phyloP scores from a whole-genome alignment of 2,329 filamentous ascomycete genomes.

The Trichoderma sp. region DNA sequence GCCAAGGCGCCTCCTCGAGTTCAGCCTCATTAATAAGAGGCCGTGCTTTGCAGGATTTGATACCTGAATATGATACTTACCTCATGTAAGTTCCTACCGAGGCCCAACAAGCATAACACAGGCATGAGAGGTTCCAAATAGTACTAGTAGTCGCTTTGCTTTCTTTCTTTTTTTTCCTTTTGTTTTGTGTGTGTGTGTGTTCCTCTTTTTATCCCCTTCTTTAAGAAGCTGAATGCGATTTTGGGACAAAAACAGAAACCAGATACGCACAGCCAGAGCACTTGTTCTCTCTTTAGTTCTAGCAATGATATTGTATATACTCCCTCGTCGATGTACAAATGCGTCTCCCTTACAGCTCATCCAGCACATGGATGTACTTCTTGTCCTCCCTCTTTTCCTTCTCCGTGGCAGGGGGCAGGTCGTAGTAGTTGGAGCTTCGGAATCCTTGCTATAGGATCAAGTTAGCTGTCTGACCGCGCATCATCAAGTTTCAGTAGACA shows the following conservation, averaged over 20 bases:
- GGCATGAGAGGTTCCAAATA: too few species aligned
- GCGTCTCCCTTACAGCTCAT: slow-evolving; percentile 66
- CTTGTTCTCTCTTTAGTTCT: slow-evolving; percentile 9
- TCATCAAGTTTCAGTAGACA: slow-evolving; percentile 7
- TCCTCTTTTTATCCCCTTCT: neutral
- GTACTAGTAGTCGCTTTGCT: neutral
- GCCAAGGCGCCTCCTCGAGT: too few species aligned
- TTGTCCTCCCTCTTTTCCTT: slow-evolving; percentile 92
- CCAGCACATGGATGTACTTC: slow-evolving; percentile 93
- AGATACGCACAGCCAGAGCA: neutral
- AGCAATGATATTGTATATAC: slow-evolving; percentile 17
- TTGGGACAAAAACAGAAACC: neutral
- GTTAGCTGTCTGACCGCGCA: slow-evolving; percentile 37
- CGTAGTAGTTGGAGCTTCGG: slow-evolving; percentile 85
- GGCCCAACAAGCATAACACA: too few species aligned
- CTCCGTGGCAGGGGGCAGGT: slow-evolving; percentile 91
- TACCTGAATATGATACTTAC: too few species aligned
- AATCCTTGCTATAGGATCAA: slow-evolving; percentile 71
- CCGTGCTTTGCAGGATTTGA: too few species aligned
- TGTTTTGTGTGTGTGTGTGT: neutral
- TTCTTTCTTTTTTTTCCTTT: neutral
- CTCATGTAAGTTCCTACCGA: too few species aligned
- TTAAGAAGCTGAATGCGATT: neutral
- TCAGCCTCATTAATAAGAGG: too few species aligned
- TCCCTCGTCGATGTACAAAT: slow-evolving; percentile 14